Evolutionary conservation across 202 grass and related monocot genomes (phyloP), one percentile per base, ranked within the genome.

Genomic region (Carex sylvatica): DNA sequence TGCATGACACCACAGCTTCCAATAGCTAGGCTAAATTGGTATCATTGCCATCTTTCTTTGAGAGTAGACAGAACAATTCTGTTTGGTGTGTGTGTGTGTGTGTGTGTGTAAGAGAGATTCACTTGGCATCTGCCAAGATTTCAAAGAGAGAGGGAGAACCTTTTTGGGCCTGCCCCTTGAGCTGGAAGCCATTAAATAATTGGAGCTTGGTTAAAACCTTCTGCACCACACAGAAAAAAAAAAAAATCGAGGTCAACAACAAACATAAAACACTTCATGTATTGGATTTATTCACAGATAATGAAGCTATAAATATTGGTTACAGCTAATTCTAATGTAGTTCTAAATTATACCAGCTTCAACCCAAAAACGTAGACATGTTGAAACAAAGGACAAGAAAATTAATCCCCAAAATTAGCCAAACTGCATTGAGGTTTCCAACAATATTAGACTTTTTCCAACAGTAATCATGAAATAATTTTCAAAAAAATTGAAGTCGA

Each of bases 121-220:
- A 40, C 5, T 40, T 40, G 36, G 36, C 36, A 40, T 40, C 10
- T 12, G 11, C 46, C 46, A 49, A 49, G 46, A 12, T 49, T 49
- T 49, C 2, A 11, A 12, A 42, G 36, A 69, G 44, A 73, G 70
- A 52, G 9, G 28, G 10, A 26, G 9, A 73, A 51, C 70, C 44
- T 73, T 73, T 52, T 52, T 51, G 42, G n/a, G 23, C 71, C 49
- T 54, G 18, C 71, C 30, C 49, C 71, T 74, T 16, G 71, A 74
- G 24, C 71, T 30, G 71, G 71, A 74, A 74, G 71, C 71, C 71
- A 74, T 74, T 54, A 4, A 6, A 54, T 31, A 1, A 33, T 30
- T 15, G 14, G 4, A 53, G 23, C 22, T 26, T 74, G 5, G 22
- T 11, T 74, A 30, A 26, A 31, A 53, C 6, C 11, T 52, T 74